Evolutionary conservation across 257 asterid genomes (phyloP).

Genomic region (Lavandula angustifolia): DNA sequence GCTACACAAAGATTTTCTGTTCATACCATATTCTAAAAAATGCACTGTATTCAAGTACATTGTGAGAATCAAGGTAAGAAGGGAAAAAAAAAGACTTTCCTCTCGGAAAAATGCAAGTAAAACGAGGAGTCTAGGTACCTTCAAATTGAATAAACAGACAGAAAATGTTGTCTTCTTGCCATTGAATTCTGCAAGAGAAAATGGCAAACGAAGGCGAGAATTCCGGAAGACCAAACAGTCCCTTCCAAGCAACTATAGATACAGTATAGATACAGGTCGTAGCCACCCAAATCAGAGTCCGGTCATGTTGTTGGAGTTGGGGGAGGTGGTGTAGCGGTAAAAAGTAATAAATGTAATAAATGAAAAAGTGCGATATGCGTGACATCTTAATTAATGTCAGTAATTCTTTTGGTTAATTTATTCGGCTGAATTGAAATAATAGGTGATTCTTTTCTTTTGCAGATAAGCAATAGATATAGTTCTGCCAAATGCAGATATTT

Average conservation of each 20-base stretch:
- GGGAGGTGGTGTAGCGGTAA: constrained; percentile 32
- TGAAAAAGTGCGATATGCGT: constrained; percentile 40
- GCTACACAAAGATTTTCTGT: constrained; percentile 16
- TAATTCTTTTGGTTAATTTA: constrained; percentile 19
- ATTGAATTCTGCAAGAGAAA: constrained; percentile 44
- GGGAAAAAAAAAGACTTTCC: background rate
- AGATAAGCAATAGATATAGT: background rate
- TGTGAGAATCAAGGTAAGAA: constrained; percentile 23
- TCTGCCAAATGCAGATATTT: background rate
- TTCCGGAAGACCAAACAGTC: constrained; percentile 38
- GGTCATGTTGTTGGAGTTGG: constrained; percentile 36
- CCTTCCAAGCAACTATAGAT: background rate
- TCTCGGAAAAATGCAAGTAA: constrained; percentile 36
- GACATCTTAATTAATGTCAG: constrained; percentile 42
- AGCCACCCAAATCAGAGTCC: constrained; percentile 33
- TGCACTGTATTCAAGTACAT: constrained; percentile 22
- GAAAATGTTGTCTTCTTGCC: constrained; percentile 31
- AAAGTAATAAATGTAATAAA: constrained; percentile 49
- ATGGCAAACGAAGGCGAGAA: constrained; percentile 37
- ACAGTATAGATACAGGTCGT: constrained; percentile 22
- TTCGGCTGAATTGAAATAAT: constrained; percentile 15
- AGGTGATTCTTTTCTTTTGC: background rate
- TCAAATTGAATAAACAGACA: constrained; percentile 46
- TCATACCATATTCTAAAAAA: background rate
- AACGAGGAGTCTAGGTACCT: constrained; percentile 52